Evolutionary conservation across 305 asterid genomes (phyloP).

Genomic region (Striga hermonthica): DNA sequence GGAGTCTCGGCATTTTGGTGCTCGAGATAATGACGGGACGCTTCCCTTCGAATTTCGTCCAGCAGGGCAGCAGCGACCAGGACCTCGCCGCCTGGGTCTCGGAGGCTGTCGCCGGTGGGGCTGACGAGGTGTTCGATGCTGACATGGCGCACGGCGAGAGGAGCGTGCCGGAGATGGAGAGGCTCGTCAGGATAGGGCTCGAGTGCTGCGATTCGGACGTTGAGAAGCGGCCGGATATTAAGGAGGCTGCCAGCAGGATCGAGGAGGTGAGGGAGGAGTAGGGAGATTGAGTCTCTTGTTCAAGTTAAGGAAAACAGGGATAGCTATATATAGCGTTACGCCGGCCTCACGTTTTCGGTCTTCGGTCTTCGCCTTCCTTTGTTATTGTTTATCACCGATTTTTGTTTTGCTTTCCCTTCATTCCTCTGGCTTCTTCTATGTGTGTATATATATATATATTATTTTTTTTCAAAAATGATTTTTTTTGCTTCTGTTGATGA

Average conservation of each 20-base stretch:
- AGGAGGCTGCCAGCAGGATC: constrained; percentile 46
- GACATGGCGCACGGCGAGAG: constrained; percentile 38
- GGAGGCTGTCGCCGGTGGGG: not conserved
- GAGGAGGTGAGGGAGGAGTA: constrained; percentile 49
- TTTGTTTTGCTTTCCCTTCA: not conserved
- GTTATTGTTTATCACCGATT: no score
- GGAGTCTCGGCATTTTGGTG: constrained; percentile 61
- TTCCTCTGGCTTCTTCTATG: no score
- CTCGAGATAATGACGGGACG: constrained; percentile 58
- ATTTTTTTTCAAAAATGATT: no score
- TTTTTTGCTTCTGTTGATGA: no score
- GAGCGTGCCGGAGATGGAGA: constrained; percentile 49
- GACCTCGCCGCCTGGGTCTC: constrained; percentile 3
- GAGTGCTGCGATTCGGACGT: constrained; percentile 47
- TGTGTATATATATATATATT: no score
- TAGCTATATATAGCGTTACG: not conserved
- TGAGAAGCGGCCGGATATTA: constrained; percentile 51
- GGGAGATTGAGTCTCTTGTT: constrained; percentile 3
- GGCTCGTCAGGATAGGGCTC: constrained; percentile 51
- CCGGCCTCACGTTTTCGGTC: not conserved
- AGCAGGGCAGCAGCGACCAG: constrained; percentile 38
- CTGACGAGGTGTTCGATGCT: constrained; percentile 40
- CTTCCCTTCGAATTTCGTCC: constrained; percentile 53
- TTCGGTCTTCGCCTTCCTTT: no score
- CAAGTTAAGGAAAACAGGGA: not conserved